Base-by-base conservation (phyloP, 1,284 basidiomycete species). In the Marasmius oreades region DNA sequence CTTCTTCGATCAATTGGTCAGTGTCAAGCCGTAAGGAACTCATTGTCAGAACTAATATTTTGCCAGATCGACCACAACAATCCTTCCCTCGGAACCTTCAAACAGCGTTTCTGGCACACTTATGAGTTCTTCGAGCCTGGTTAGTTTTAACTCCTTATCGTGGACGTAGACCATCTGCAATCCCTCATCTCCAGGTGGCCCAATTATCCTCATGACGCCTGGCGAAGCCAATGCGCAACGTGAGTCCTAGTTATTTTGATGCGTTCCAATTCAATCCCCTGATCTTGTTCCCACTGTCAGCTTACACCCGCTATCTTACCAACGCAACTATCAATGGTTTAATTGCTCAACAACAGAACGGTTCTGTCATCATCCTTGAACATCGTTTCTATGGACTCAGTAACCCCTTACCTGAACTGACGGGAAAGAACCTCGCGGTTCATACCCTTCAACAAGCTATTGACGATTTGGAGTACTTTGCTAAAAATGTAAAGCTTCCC, bases 381-480 rank as follows among this genome's bases (percentile, higher is more conserved):
- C 78, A 80, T 58, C 67, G 69, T 47, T 90, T 72, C 64, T 80
- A 76, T 53, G 77, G 77, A 37, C 63, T 70, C 26, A 77, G 75
- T 59, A 79, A 80, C 58, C 88, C 88, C 1, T 78, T 77, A 55
- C 73, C 79, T 28, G 76, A 89, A 67, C 76, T 90, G 20, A 79
- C 76, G 18, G 79, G 80, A 12, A 69, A 77, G 58, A 86, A 81
- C 63, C 72, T 90, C 48, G 69, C 72, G 51, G 64, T 81, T 14
- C 82, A 85, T 64, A 89, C 84, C 3, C 77, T 90, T 47, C 81
- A 88, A 64, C 88, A 90, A 70, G 84, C 85, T 22, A 81, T 87
- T 52, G 81, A 88, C 54, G 88, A 90, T 64, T 69, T 89, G 31
- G 84, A 76, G 37, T 88, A 86, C 69, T 91, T 90, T 64, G 78